Percentiles rank a stretch among this genome's conserved stretches.
phyloP scores from a whole-genome alignment of 2,329 filamentous ascomycete species.

The Cytospora mali region DNA sequence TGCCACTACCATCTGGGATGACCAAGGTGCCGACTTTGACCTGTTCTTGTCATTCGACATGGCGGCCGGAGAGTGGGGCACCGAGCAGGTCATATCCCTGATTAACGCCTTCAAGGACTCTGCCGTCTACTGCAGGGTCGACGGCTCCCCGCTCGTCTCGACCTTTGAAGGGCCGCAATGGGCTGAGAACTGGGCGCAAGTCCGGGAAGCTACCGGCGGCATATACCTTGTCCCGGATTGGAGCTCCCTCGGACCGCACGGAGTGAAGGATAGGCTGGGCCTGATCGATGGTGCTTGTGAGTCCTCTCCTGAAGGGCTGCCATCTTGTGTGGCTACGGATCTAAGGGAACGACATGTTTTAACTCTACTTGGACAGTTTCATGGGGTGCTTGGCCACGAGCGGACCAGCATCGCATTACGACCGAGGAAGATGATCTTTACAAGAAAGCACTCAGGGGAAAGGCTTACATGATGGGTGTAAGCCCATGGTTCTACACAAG shows the following conservation, averaged over 20 bases:
- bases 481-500: slow-evolving; percentile 46
- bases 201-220: slow-evolving; percentile 41
- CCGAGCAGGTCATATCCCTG: slow-evolving; percentile 34
- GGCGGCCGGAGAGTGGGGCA: slow-evolving; percentile 35
- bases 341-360: not conserved
- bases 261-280: slow-evolving; percentile 10
- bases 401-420: slow-evolving; percentile 42
- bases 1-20: slow-evolving; percentile 30
- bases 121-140: slow-evolving; percentile 44
- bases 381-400: slow-evolving; percentile 53
- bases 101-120: slow-evolving; percentile 43
- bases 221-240: slow-evolving; percentile 51
- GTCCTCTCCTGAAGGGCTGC: slow-evolving; percentile 33
- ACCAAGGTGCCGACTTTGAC: slow-evolving; percentile 34
- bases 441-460: slow-evolving; percentile 41
- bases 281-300: slow-evolving; percentile 26
- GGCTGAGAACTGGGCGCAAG: slow-evolving; percentile 45
- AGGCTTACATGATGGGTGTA: slow-evolving; percentile 54
- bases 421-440: slow-evolving; percentile 45
- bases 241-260: slow-evolving; percentile 45
- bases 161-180: slow-evolving; percentile 53
- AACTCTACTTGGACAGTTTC: slow-evolving; percentile 39
- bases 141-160: slow-evolving; percentile 49
- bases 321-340: not conserved
- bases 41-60: slow-evolving; percentile 43